A percentile compares a stretch with the other conserved stretches of the same genome.
Conservation (phyloP, 1,139 yeast genomes). For the Arxiozyma heterogenica region DNA sequence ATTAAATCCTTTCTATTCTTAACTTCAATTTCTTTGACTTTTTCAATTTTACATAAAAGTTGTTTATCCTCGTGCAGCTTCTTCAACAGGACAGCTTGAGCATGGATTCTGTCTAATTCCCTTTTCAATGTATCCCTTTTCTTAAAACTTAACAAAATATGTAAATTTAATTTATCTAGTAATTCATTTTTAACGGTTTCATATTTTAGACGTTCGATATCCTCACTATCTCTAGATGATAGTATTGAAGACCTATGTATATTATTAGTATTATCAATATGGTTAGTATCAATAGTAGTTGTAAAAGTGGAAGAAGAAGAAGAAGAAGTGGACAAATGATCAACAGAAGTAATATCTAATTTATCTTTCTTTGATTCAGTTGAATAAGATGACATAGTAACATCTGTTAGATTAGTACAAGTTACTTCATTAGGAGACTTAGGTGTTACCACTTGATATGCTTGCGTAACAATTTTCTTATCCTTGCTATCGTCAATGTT, state of each 20-base stretch:
- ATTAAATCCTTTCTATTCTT: neutral
- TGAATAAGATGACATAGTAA: neutral
- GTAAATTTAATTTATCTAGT: slow-evolving; percentile 48
- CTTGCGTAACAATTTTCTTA: slow-evolving; percentile 9
- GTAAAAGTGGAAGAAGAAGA: slow-evolving; percentile 7
- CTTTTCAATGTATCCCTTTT: slow-evolving; percentile 51
- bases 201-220: slow-evolving; percentile 24
- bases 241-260: slow-evolving; percentile 3
- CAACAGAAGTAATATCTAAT: slow-evolving; percentile 4
- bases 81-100: slow-evolving; percentile 46
- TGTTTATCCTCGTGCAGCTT: slow-evolving; percentile 43
- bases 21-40: slow-evolving; percentile 12
- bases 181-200: slow-evolving; percentile 28
- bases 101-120: slow-evolving; percentile 57
- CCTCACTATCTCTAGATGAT: slow-evolving; percentile 21
- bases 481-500: slow-evolving; percentile 27
- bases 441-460: slow-evolving; percentile 36
- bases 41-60: slow-evolving; percentile 22
- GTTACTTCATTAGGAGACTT: slow-evolving; percentile 33
- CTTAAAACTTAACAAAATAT: slow-evolving; percentile 59
- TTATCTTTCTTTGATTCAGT: neutral
- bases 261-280: neutral
- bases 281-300: slow-evolving; percentile 1
- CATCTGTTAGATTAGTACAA: neutral
- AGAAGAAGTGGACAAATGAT: slow-evolving; percentile 3